Conservation (phyloP, 2,329 filamentous ascomycete genomes). For the Hypoxylon sp. region DNA sequence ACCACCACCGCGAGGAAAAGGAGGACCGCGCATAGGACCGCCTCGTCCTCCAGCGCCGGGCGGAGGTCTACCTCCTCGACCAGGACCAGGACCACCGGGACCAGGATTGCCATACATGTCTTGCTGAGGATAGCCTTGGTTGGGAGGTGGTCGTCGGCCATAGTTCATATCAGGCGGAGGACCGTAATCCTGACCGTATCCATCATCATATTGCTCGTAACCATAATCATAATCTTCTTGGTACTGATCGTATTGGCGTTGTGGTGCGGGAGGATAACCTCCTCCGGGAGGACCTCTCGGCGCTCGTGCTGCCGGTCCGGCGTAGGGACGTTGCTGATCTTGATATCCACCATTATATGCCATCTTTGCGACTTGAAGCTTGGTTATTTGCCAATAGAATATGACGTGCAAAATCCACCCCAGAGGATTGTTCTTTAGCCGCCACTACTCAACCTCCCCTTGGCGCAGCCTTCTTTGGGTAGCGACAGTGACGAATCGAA, state of each 20-base stretch:
- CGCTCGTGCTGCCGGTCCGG: constrained; percentile 57
- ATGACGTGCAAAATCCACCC: background rate
- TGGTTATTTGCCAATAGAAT: background rate
- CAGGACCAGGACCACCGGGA: constrained; percentile 53
- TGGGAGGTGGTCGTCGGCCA: constrained; percentile 56
- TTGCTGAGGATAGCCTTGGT: constrained; percentile 56
- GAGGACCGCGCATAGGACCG: constrained; percentile 57
- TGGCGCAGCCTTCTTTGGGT: constrained; percentile 27
- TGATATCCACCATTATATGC: constrained; percentile 64
- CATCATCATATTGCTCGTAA: constrained; percentile 57
- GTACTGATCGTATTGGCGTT: constrained; percentile 59
- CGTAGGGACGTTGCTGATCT: constrained; percentile 60
- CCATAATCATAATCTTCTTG: constrained; percentile 61
- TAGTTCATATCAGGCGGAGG: constrained; percentile 58
- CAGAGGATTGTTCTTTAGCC: background rate
- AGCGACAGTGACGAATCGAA: background rate
- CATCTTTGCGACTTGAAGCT: constrained; percentile 53
- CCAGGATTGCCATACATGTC: constrained; percentile 58
- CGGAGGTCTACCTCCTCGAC: constrained; percentile 57
- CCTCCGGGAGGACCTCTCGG: constrained; percentile 53
- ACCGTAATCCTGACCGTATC: constrained; percentile 57
- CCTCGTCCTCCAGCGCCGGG: constrained; percentile 58
- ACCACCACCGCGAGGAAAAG: constrained; percentile 45
- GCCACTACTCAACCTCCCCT: constrained; percentile 15
- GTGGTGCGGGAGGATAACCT: constrained; percentile 42